These are phyloP conservation scores for Colletotrichum tropicale DNA, from an alignment of 2,329 filamentous ascomycete species.

Conservation along the genomic window DNA sequence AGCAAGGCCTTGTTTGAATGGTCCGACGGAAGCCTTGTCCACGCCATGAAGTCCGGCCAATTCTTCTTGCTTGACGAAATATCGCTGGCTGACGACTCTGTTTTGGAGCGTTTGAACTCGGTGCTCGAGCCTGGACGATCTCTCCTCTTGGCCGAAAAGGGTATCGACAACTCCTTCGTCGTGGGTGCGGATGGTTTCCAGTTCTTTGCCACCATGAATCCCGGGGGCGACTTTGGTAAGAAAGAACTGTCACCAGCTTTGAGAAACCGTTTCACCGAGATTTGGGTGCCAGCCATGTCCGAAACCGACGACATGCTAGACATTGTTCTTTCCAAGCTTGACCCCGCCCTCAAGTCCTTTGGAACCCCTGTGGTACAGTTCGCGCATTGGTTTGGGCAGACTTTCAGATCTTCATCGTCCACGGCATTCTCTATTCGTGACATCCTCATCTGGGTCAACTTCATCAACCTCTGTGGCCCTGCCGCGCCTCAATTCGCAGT, in stretches of 20 bases:
- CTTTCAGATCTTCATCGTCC: conserved; percentile 76
- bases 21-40: conserved; percentile 91
- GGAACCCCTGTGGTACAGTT: conserved; percentile 81
- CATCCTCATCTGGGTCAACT: conserved; percentile 90
- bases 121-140: conserved; percentile 89
- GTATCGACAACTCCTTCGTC: conserved; percentile 80
- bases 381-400: conserved; percentile 88
- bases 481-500: conserved; percentile 50
- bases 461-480: conserved; percentile 73
- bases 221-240: conserved; percentile 97
- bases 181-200: conserved; percentile 82
- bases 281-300: conserved; percentile 92
- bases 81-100: conserved; percentile 95
- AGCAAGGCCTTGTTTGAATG: conserved; percentile 93
- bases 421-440: conserved; percentile 90
- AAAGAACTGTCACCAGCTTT: conserved; percentile 94
- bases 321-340: conserved; percentile 81
- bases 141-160: conserved; percentile 92
- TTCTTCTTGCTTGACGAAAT: conserved; percentile 98
- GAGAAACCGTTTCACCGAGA: conserved; percentile 96
- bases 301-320: conserved; percentile 85
- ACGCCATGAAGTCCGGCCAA: conserved; percentile 88
- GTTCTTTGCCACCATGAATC: conserved; percentile 99
- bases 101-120: conserved; percentile 94
- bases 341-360: conserved; percentile 55